Evolutionary conservation across 2,329 filamentous ascomycete species (phyloP).

Genomic region (Amesomyces nigricolor): DNA sequence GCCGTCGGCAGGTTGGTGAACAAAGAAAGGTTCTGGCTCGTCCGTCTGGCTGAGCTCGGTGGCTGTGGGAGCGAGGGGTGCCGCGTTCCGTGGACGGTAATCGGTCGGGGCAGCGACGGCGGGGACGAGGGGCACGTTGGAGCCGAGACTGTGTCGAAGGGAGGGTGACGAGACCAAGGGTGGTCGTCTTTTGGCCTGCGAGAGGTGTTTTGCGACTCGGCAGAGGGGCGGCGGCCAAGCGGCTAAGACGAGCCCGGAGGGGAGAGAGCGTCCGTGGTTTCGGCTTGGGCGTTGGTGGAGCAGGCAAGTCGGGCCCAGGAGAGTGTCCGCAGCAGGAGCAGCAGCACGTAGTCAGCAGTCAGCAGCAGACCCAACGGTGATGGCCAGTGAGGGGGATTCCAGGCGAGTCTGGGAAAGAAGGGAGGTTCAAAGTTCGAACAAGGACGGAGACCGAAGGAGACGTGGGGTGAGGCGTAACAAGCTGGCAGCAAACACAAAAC

Average conservation of each 20-base stretch:
- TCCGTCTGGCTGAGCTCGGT: background rate
- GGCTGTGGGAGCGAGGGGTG: background rate
- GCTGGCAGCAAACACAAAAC: background rate
- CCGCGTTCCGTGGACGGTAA: background rate
- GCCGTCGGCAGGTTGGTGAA: background rate
- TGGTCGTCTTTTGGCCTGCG: background rate
- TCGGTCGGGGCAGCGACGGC: background rate
- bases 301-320: background rate
- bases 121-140: background rate
- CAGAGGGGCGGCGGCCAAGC: background rate
- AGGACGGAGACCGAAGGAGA: too few relatives aligned
- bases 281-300: background rate
- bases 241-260: background rate
- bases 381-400: too few relatives aligned
- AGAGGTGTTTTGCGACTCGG: background rate
- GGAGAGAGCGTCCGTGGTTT: background rate
- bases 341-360: background rate
- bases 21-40: background rate
- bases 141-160: background rate
- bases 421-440: too few relatives aligned
- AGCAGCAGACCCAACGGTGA: too few relatives aligned
- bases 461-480: background rate
- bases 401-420: too few relatives aligned
- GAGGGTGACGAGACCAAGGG: background rate
- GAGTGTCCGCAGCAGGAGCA: background rate